Percentiles rank a stretch among this genome's conserved stretches.
Evolutionary conservation across 1,139 yeast species (phyloP).

Genomic region (Williopsis jadinii): DNA sequence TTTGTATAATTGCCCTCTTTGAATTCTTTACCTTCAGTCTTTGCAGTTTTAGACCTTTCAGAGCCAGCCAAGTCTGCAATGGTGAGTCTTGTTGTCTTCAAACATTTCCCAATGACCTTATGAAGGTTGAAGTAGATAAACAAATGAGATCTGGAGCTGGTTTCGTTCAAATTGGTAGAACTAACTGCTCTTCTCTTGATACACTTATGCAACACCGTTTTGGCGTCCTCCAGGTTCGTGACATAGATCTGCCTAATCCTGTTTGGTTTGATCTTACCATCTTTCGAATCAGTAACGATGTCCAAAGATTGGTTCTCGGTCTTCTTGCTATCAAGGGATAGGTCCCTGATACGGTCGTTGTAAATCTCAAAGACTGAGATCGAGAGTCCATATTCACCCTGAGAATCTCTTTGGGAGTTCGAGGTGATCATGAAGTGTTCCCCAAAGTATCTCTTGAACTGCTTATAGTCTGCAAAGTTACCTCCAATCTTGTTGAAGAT

Average conservation of each 20-base stretch:
- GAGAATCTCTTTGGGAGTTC: conserved; percentile 5
- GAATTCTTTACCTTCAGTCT: conserved; percentile 34
- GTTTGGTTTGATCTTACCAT: conserved; percentile 31
- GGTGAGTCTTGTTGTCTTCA: conserved; percentile 29
- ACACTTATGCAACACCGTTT: conserved; percentile 20
- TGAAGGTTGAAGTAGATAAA: conserved; percentile 29
- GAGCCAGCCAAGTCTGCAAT: conserved; percentile 46
- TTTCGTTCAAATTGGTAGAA: conserved; percentile 15
- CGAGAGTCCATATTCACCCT: conserved; percentile 25
- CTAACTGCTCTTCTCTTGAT: conserved; percentile 22
- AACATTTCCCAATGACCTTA: conserved; percentile 11
- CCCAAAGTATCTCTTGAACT: conserved; percentile 18
- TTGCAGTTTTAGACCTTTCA: conserved; percentile 38
- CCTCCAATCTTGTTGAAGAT: conserved; percentile 16
- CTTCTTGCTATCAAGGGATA: conserved; percentile 27
- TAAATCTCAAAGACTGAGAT: conserved; percentile 38
- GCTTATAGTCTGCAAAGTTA: conserved; percentile 14
- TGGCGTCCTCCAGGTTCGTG: conserved; percentile 23
- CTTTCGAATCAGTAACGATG: conserved; percentile 29
- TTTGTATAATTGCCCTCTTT: conserved; percentile 42
- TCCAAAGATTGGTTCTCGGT: conserved; percentile 26
- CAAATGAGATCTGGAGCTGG: conserved; percentile 32
- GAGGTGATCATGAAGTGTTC: conserved; percentile 23
- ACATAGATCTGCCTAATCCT: conserved; percentile 29
- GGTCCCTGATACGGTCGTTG: conserved; percentile 33